Conservation (phyloP, 1,284 basidiomycete genomes). For the Apiotrichum laibachii region DNA sequence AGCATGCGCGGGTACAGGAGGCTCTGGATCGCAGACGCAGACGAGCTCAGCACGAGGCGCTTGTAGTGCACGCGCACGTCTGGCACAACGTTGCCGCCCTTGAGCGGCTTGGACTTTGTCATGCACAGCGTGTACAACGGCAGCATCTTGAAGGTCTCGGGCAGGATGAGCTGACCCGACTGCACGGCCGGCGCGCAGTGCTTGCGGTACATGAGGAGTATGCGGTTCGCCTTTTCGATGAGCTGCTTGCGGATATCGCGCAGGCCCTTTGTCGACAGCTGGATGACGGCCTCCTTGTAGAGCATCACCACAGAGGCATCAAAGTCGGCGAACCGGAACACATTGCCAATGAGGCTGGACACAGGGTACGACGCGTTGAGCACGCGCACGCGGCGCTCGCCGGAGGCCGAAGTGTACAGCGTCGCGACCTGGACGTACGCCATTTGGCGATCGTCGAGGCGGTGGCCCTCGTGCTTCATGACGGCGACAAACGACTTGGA, state of each 20-base stretch:
- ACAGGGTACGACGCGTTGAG: slow-evolving; percentile 82
- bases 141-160: slow-evolving; percentile 87
- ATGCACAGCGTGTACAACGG: slow-evolving; percentile 81
- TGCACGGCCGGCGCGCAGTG: slow-evolving; percentile 84
- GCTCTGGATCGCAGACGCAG: slow-evolving; percentile 68
- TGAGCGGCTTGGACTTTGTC: slow-evolving; percentile 86
- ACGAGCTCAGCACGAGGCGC: slow-evolving; percentile 69
- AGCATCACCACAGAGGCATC: slow-evolving; percentile 76
- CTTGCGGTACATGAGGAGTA: slow-evolving; percentile 82
- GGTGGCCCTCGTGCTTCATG: slow-evolving; percentile 60
- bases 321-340: slow-evolving; percentile 90
- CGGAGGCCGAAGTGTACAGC: slow-evolving; percentile 76
- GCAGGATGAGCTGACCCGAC: slow-evolving; percentile 85
- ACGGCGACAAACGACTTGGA: slow-evolving; percentile 72
- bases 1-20: slow-evolving; percentile 86
- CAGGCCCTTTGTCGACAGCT: slow-evolving; percentile 63
- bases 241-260: slow-evolving; percentile 76
- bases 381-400: slow-evolving; percentile 79
- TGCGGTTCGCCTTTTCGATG: slow-evolving; percentile 77
- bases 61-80: slow-evolving; percentile 89
- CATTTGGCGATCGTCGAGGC: slow-evolving; percentile 70
- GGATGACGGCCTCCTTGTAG: slow-evolving; percentile 72
- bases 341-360: slow-evolving; percentile 78
- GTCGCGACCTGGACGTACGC: slow-evolving; percentile 88
- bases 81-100: slow-evolving; percentile 87